phyloP scores from a whole-genome alignment of 2,329 filamentous ascomycete species.

The Mycosphaerella arachidis region DNA sequence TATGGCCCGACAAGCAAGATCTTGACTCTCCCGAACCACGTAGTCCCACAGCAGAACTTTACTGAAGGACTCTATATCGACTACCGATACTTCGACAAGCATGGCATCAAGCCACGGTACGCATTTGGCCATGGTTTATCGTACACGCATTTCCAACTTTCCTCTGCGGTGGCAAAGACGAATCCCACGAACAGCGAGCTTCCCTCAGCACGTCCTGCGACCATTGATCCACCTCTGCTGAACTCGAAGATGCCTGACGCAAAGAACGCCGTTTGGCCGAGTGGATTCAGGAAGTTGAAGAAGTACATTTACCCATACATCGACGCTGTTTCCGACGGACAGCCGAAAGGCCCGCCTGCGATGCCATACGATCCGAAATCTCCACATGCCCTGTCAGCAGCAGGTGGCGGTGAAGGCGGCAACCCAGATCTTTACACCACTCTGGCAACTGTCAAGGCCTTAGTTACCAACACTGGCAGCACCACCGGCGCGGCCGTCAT shows the following conservation, averaged over 20 bases:
- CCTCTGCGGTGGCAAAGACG: slow-evolving; percentile 46
- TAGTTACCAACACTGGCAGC: slow-evolving; percentile 60
- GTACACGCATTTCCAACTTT: slow-evolving; percentile 69
- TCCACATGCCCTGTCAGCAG: slow-evolving; percentile 51
- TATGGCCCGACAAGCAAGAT: slow-evolving; percentile 70
- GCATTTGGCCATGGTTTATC: slow-evolving; percentile 84
- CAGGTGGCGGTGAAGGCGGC: slow-evolving; percentile 65
- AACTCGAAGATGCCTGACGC: slow-evolving; percentile 52
- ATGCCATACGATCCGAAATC: slow-evolving; percentile 50
- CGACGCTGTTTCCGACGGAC: slow-evolving; percentile 46
- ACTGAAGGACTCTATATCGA: slow-evolving; percentile 80
- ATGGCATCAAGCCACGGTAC: slow-evolving; percentile 68
- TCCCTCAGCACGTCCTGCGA: slow-evolving; percentile 37
- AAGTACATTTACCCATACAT: slow-evolving; percentile 75
- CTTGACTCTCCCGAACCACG: slow-evolving; percentile 63
- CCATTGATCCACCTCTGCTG: slow-evolving; percentile 52
- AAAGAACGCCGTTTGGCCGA: slow-evolving; percentile 57
- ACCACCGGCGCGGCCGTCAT: slow-evolving; percentile 51
- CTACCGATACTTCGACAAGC: slow-evolving; percentile 82
- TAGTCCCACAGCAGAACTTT: slow-evolving; percentile 77
- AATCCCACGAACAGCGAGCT: slow-evolving; percentile 19
- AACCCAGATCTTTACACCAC: slow-evolving; percentile 62
- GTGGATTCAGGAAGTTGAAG: slow-evolving; percentile 55
- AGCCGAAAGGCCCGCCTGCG: slow-evolving; percentile 36
- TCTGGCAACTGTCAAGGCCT: slow-evolving; percentile 48